Percentiles rank a stretch among this genome's conserved stretches.
Conservation (phyloP, 352 stramenopile genomes). For the Phytophthora europaea region DNA sequence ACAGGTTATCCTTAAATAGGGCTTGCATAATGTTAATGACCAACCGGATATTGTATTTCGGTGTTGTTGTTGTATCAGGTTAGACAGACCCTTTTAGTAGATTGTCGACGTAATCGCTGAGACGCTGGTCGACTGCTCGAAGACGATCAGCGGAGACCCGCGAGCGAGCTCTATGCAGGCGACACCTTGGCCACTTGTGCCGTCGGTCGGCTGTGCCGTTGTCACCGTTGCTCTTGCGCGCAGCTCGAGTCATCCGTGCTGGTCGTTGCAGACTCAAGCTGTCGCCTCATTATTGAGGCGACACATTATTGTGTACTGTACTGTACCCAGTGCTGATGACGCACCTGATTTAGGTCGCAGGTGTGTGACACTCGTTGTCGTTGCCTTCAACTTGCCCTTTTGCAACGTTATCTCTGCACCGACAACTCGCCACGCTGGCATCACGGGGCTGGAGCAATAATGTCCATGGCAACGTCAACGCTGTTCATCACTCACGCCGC, state of each 20-base stretch:
- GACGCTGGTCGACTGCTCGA: neutral
- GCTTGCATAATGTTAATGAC: too few species aligned
- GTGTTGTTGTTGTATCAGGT: neutral
- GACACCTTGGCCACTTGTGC: neutral
- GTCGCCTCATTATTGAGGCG: too few species aligned
- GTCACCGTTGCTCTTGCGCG: neutral
- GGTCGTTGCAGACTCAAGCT: neutral
- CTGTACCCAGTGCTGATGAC: neutral
- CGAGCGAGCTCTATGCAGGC: neutral
- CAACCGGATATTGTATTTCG: too few species aligned
- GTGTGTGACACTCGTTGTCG: neutral
- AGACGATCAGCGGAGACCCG: neutral
- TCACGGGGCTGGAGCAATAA: neutral
- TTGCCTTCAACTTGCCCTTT: neutral
- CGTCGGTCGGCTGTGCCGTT: neutral
- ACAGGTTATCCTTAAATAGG: too few species aligned
- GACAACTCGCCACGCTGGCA: neutral
- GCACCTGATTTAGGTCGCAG: neutral
- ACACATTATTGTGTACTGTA: neutral
- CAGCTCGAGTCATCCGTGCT: neutral
- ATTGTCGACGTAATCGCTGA: neutral
- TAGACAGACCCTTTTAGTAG: neutral
- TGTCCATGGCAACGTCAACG: neutral
- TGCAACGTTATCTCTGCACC: neutral
- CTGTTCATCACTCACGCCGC: neutral